Evolutionary conservation across 1,139 yeast species (phyloP).

Genomic region (Trichomonascaceae sp.): DNA sequence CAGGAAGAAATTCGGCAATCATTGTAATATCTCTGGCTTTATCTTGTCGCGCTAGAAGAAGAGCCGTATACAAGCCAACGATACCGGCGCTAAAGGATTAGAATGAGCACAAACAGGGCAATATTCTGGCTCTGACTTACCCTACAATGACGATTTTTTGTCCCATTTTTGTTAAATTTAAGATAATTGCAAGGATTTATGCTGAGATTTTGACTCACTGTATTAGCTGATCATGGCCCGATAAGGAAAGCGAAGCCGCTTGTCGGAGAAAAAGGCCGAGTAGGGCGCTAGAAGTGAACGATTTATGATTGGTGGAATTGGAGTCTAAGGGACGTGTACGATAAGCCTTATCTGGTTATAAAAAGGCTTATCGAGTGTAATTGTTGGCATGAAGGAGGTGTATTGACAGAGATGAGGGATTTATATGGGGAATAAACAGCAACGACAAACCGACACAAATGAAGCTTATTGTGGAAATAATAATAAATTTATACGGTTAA

Average conservation of each 20-base stretch:
- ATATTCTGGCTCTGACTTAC: slow-evolving; percentile 12
- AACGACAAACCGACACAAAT: too few species aligned
- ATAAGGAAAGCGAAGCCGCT: not conserved
- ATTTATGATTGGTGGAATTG: too few species aligned
- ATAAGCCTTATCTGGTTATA: too few species aligned
- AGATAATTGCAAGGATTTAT: not conserved
- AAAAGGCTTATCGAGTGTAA: too few species aligned
- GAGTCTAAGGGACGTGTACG: too few species aligned
- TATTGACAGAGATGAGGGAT: too few species aligned
- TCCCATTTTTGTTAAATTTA: slow-evolving; percentile 18
- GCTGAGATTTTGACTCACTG: not conserved
- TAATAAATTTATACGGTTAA: too few species aligned
- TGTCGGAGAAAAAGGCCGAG: not conserved
- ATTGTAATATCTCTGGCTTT: slow-evolving; percentile 46
- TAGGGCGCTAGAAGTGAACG: too few species aligned
- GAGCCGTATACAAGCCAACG: slow-evolving; percentile 60
- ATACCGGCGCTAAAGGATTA: slow-evolving; percentile 51
- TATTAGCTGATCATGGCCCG: not conserved
- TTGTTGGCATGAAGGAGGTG: too few species aligned
- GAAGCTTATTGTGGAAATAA: too few species aligned
- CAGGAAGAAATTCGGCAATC: slow-evolving; percentile 61
- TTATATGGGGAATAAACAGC: too few species aligned
- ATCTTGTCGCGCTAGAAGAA: slow-evolving; percentile 44
- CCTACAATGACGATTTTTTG: slow-evolving; percentile 26
- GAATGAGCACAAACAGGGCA: not conserved